phyloP scores from a whole-genome alignment of 306 rosid genomes.

The Lupinus albus region DNA sequence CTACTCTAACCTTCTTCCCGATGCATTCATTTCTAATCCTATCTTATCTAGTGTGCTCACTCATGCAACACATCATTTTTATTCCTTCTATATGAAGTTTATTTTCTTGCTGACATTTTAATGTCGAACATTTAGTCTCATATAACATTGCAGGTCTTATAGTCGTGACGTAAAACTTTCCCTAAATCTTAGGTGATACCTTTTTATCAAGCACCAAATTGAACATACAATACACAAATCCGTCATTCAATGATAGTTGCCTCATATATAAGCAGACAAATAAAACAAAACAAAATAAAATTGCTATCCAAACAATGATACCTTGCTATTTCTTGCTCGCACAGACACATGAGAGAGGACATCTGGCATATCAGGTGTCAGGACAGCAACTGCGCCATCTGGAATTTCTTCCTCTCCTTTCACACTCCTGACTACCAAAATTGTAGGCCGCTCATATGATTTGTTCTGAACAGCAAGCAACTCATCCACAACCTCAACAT shows the following conservation, averaged over 20 bases:
- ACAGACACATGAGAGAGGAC: conserved; percentile 98
- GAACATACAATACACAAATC: conserved; percentile 23
- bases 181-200: too few relatives aligned
- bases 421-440: conserved; percentile 83
- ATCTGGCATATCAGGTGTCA: conserved; percentile 99
- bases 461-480: conserved; percentile 90
- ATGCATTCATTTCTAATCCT: too few relatives aligned
- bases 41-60: too few relatives aligned
- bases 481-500: conserved; percentile 86
- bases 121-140: too few relatives aligned
- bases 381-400: conserved; percentile 95
- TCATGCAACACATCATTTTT: too few relatives aligned
- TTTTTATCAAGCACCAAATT: conserved; percentile 24
- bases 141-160: too few relatives aligned
- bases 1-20: too few relatives aligned
- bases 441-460: conserved; percentile 77
- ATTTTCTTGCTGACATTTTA: too few relatives aligned
- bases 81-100: too few relatives aligned
- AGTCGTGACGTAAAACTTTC: too few relatives aligned
- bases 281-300: background rate
- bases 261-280: conserved; percentile 35
- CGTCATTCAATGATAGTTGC: conserved; percentile 26
- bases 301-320: conserved; percentile 36
- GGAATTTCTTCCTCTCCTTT: conserved; percentile 99
- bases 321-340: conserved; percentile 98